phyloP scores from a whole-genome alignment of 169 alveolate genomes.

The Plasmodium sp. region DNA sequence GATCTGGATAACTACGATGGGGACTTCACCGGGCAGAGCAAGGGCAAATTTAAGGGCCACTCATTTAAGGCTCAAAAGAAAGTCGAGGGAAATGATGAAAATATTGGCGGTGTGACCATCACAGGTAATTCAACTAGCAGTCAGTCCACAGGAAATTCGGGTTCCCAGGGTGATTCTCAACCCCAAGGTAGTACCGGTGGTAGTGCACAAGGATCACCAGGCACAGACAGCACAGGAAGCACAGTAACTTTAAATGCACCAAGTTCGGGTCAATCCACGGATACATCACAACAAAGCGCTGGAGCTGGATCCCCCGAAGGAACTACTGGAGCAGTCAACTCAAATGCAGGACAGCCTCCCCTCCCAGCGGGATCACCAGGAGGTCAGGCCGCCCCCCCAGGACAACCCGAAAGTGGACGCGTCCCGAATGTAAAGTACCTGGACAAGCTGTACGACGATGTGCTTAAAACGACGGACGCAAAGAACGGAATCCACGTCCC shows the following conservation, averaged over 20 bases:
- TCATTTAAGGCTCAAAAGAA: background rate
- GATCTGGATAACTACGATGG: background rate
- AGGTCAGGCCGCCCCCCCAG: background rate
- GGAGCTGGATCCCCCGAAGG: no score
- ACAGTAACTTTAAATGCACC: no score
- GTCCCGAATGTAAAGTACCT: background rate
- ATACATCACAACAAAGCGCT: no score
- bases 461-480: background rate
- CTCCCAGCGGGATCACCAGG: background rate
- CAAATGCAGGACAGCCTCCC: background rate
- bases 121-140: no score
- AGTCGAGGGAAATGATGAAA: background rate
- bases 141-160: no score
- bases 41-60: background rate
- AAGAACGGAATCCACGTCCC: background rate
- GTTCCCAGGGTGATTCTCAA: no score
- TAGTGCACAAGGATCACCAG: no score
- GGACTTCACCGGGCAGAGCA: background rate
- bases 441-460: constrained; percentile 10
- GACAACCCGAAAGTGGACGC: background rate
- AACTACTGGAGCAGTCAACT: no score
- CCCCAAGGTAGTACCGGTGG: no score
- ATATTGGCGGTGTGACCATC: background rate
- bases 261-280: no score
- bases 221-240: no score